Percentiles rank a stretch among this genome's conserved stretches.
phyloP scores from a whole-genome alignment of 2,329 filamentous ascomycete species.

The Dothistroma pini region DNA sequence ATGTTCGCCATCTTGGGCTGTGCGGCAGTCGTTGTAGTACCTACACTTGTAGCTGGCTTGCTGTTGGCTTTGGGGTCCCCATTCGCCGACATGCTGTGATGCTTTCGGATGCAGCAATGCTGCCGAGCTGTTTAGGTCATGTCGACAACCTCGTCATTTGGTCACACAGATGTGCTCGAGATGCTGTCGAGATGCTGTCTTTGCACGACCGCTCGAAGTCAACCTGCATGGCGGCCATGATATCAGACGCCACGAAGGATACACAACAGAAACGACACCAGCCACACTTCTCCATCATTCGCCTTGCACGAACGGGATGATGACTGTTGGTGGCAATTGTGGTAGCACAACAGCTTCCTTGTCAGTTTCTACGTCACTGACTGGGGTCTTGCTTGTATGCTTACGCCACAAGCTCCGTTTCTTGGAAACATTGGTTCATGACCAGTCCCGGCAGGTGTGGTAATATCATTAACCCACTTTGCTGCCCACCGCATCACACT shows the following conservation, averaged over 20 bases:
- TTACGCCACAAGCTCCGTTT: constrained; percentile 2
- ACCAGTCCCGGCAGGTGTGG: constrained; percentile 1
- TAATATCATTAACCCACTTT: background rate
- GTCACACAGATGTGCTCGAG: background rate
- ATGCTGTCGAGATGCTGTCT: background rate
- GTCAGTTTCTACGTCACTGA: background rate
- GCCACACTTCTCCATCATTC: background rate
- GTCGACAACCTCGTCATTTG: background rate
- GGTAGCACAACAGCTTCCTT: constrained; percentile 4
- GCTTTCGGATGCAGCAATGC: background rate
- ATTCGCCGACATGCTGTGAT: background rate
- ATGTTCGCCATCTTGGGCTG: constrained; percentile 10
- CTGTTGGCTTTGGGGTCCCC: background rate
- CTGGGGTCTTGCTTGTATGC: background rate
- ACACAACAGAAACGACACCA: background rate
- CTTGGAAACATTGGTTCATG: background rate
- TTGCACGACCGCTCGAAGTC: background rate
- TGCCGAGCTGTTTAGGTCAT: background rate
- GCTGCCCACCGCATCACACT: constrained; percentile 6
- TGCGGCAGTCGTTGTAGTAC: background rate
- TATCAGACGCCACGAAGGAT: background rate
- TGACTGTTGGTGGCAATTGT: background rate
- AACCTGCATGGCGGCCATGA: background rate
- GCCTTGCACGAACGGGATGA: constrained; percentile 1
- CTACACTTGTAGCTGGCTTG: background rate